Base-by-base conservation (phyloP, 208 protist species). In the Crithidia bombi region DNA sequence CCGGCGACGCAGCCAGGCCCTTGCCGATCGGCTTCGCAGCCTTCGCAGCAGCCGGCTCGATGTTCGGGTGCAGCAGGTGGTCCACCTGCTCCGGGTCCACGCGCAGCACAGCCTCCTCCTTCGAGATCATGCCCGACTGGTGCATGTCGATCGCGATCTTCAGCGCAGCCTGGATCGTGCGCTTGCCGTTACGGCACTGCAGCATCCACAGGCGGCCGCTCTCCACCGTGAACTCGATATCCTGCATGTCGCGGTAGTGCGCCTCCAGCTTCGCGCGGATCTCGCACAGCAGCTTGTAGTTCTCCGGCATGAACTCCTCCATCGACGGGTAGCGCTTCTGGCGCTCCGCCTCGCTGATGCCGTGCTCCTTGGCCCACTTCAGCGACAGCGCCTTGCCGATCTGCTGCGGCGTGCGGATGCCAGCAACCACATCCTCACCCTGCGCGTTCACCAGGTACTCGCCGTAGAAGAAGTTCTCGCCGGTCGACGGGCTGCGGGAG, bases 151-250 rank as follows among this genome's bases (percentile, higher is more conserved):
- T 82, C 21, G 91, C 92, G 68, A 96, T 97, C 49, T 70, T 69
- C 23, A 98, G 79, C 39, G 94, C 87, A 30, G 96, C 95, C 46
- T 86, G 78, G 51, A 90, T 97, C 33, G 93, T 98, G 63, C 94
- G 85, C 86, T 98, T 98, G 62, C 94, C 97, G 54, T 79, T 93
- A 68, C 97, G 87, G 70, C 88, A 95, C 82, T 98, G 97, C 38
- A 98, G 87, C 85, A 98, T 92, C 88, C 89, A 98, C 47, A 98
- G 89, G 58, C 92, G 91, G 47, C 91, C 85, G 52, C 95, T 78
- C 70, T 98, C 87, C 39, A 98, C 97, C 36, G 97, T 98, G 89
- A 98, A 98, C 83, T 98, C 97, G 67, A 98, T 91, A 70, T 98
- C 97, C 81, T 97, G 93, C 92, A 98, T 98, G 74, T 98, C 97